Evolutionary conservation across 2,329 filamentous ascomycete species (phyloP).

Genomic region (Ceratocystis diversiconidia): DNA sequence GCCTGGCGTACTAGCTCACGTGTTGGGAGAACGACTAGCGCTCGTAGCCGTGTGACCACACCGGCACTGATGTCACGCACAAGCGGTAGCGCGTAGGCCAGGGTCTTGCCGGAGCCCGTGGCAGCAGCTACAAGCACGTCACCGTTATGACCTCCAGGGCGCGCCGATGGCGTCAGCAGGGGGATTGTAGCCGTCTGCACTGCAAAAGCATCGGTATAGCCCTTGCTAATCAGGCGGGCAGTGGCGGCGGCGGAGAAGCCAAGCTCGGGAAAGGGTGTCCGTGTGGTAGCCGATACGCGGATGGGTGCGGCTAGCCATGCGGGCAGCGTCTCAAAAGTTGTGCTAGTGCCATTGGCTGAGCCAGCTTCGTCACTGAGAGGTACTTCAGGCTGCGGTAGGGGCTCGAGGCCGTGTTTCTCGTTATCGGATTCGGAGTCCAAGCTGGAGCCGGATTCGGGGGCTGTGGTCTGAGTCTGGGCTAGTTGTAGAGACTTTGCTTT

Average conservation of each 20-base stretch:
- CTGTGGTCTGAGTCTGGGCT: slow-evolving; percentile 24
- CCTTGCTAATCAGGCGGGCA: slow-evolving; percentile 49
- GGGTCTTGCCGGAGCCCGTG: slow-evolving; percentile 88
- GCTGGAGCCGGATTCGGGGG: slow-evolving; percentile 21
- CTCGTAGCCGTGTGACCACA: slow-evolving; percentile 53
- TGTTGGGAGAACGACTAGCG: slow-evolving; percentile 77
- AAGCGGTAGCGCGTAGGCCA: slow-evolving; percentile 81
- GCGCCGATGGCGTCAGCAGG: slow-evolving; percentile 53
- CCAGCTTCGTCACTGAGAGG: slow-evolving; percentile 42
- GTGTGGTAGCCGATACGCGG: slow-evolving; percentile 47
- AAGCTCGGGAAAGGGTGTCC: slow-evolving; percentile 46
- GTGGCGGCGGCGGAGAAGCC: slow-evolving; percentile 47
- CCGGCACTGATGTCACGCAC: slow-evolving; percentile 58
- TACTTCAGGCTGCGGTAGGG: slow-evolving; percentile 63
- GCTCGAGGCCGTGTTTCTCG: slow-evolving; percentile 58
- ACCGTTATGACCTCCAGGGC: slow-evolving; percentile 39
- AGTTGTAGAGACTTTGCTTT: slow-evolving; percentile 24
- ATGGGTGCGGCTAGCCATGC: slow-evolving; percentile 66
- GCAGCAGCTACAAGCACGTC: slow-evolving; percentile 85
- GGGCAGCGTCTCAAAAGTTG: slow-evolving; percentile 57
- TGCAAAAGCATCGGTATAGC: slow-evolving; percentile 29
- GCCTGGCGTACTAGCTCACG: slow-evolving; percentile 82
- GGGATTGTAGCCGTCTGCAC: slow-evolving; percentile 49
- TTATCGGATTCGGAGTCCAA: slow-evolving; percentile 24
- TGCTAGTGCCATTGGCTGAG: slow-evolving; percentile 42